These are phyloP conservation scores for Cercophora sp. DNA, from an alignment of 495 filamentous ascomycete genomes.

Conservation along the genomic window DNA sequence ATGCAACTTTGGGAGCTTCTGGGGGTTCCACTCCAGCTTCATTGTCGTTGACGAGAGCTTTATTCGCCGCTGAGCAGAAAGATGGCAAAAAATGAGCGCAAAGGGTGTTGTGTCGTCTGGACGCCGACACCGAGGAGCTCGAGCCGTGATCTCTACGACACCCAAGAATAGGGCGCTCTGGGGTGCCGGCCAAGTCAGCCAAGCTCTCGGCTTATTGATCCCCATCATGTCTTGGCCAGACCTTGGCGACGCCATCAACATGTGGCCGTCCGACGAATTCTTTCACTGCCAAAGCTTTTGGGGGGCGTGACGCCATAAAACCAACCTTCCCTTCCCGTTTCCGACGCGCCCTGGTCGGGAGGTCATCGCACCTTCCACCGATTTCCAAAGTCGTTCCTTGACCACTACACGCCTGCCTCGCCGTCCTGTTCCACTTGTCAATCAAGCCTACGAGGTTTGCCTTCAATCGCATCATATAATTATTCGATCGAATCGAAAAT, in stretches of 20 bases:
- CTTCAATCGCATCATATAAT: no score
- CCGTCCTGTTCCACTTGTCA: no score
- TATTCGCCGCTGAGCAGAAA: no score
- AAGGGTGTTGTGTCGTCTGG: no score
- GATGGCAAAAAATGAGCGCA: no score
- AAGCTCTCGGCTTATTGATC: conserved; percentile 24
- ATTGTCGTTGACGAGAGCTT: no score
- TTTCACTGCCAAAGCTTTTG: not conserved
- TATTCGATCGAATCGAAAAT: no score
- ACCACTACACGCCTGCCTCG: no score
- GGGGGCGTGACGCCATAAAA: conserved; percentile 15
- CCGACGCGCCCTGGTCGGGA: not conserved
- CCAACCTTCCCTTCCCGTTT: conserved; percentile 4
- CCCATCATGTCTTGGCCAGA: conserved; percentile 8
- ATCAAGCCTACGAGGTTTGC: no score
- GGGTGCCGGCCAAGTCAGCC: conserved; percentile 6
- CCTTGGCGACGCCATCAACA: conserved; percentile 1
- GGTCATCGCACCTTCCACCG: conserved; percentile 1
- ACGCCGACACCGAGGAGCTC: not conserved
- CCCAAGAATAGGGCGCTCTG: not conserved
- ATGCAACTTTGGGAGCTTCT: no score
- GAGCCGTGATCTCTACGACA: conserved; percentile 5
- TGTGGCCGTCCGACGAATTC: conserved; percentile 9
- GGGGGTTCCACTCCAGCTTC: no score
- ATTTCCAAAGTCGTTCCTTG: conserved; percentile 8